Evolutionary conservation across 2,329 filamentous ascomycete genomes (phyloP), one percentile per base, ranked within the genome.

Genomic region (Lachnellula suecica): DNA sequence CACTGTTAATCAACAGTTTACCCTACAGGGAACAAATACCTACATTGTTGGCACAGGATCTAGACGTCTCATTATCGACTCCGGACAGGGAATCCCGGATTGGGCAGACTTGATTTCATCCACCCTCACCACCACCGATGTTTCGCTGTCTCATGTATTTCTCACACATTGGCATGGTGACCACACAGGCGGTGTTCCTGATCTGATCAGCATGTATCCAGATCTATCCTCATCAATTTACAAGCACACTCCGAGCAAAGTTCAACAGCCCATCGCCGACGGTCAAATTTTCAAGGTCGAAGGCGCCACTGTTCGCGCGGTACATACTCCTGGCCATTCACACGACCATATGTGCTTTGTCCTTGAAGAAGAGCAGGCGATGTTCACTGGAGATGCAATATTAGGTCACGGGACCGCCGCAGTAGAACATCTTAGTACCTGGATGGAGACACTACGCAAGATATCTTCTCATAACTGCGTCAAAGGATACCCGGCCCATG

Each of bases 91-190:
- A 43, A 79, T 79, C 3, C 51, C 52, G 2, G 77, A 79, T 35
- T 97, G 92, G 92, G 75, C 82, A 35, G 70, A 77, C 0, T 43
- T 72, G 5, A 61, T 79, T 13, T 40, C 56, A 1, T 54, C 53
- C 2, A 70, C 64, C 0, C 66, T 79, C 1, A 25, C 51, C 1
- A 49, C 64, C 2, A 34, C 41, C 0, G 44, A 53, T 2, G 63
- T 75, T 38, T 47, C 52, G 0, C 49, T 81, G 0, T 73, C 72
- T 0, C 71, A 76, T 49, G 68, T 76, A 48, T 40, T 61, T 15
- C 74, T 97, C 43, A 93, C 91, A 0, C 93, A 97, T 69, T 95
- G 91, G 90, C 93, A 97, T 66, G 79, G 74, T 31, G 93, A 97
- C 66, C 93, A 97, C 66, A 80, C 85, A 2, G 81, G 84, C 22